These are phyloP conservation scores for Postia placenta DNA, from an alignment of 768 basidiomycete species.

Conservation along the genomic window DNA sequence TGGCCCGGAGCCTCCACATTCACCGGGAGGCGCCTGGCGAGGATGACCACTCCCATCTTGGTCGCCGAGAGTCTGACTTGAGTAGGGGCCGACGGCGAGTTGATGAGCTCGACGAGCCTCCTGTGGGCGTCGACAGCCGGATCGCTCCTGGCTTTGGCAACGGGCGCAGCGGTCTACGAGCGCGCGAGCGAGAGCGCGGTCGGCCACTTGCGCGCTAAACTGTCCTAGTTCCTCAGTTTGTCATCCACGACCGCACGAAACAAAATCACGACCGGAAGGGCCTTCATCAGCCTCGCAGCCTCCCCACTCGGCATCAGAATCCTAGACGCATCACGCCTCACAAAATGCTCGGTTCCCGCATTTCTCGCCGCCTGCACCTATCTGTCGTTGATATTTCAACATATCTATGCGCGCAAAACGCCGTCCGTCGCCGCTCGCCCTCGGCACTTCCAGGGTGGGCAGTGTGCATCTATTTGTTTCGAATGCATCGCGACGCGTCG, in stretches of 20 bases:
- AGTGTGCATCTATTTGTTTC: slow-evolving; percentile 3
- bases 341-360: no score
- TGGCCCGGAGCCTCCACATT: slow-evolving; percentile 1
- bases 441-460: background rate
- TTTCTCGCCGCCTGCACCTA: slow-evolving; percentile 5
- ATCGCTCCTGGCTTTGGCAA: slow-evolving; percentile 56
- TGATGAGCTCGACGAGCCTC: slow-evolving; percentile 44
- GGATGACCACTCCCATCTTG: slow-evolving; percentile 6
- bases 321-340: no score
- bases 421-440: background rate
- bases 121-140: slow-evolving; percentile 18
- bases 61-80: background rate
- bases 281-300: slow-evolving; percentile 1
- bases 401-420: slow-evolving; percentile 6
- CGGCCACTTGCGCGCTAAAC: slow-evolving; percentile 9
- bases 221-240: no score
- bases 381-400: slow-evolving; percentile 5
- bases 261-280: slow-evolving; percentile 14
- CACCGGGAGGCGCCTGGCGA: slow-evolving; percentile 4
- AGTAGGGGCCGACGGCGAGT: slow-evolving; percentile 43
- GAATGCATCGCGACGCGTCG: slow-evolving; percentile 1
- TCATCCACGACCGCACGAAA: slow-evolving; percentile 8
- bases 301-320: slow-evolving; percentile 1
- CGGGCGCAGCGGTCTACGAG: slow-evolving; percentile 59
- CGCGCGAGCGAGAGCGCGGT: slow-evolving; percentile 29